Base-by-base conservation (phyloP, 1,284 basidiomycete species). In the Mycena citricolor region DNA sequence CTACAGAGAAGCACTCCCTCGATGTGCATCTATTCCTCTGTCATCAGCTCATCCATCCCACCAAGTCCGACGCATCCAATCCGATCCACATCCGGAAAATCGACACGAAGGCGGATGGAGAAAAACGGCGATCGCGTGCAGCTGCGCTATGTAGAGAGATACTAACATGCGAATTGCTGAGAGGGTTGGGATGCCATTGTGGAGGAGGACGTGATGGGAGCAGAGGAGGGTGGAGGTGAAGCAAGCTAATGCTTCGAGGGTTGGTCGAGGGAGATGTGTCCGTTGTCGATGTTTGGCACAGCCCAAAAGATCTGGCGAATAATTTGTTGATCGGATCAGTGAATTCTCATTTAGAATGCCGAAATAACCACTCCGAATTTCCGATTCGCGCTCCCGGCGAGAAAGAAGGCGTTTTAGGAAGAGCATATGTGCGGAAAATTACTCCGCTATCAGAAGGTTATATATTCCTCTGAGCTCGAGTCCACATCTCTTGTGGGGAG, bases 131-230 rank as follows among this genome's bases (percentile, higher is more conserved):
- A 8, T 14, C 11, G 24, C 29, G 14, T n/a, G 42, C 16, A 22
- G 31, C 22, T 35, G 41, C 32, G 33, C 46, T 50, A 52, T 35
- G 51, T 16, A 42, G 24, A 24, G 48, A 19, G 20, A 30, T 17
- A 78, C 88, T 71, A 47, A 91, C 88, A 90, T 60, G 87, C 84
- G 61, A 83, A 86, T 71, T 86, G 84, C 70, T 84, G 81, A 56
- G 83, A 77, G 52, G 75, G 67, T 65, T 78, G 74, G 46, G 82
- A 77, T 57, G 81, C 73, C 81, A 85, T 85, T 60, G 57, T 56
- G 57, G 54, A 57, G 51, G 48, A 51, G 52, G 42, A 45, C 57
- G 58, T 61, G 57, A 58, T 63, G 62, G 60, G 63, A 58, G 57
- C 59, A 58, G 60, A 62, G 58, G 61, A 55, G 61, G 62, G 61